Evolutionary conservation across 2,329 filamentous ascomycete genomes (phyloP), one percentile per base, ranked within the genome.

Genomic region (Leptographium procerum): DNA sequence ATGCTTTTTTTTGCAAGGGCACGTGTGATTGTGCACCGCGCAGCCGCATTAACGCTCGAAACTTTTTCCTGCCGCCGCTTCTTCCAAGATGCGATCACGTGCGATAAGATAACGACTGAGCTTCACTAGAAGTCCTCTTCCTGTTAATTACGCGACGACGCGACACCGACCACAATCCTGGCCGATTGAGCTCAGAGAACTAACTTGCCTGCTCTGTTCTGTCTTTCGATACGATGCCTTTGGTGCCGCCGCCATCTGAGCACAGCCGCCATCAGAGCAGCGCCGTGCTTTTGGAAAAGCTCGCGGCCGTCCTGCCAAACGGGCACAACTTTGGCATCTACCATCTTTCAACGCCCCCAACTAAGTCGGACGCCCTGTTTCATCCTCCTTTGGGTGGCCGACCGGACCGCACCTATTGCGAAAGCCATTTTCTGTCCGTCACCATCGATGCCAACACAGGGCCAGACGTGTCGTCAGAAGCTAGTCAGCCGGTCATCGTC

Each of bases 341-440:
- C 70, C 92, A 99, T 74, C 75, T 96, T 65, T 95, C 90, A 28
- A 95, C 91, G 6, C 87, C 88, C 16, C 89, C 92, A 6, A 86
- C 84, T 36, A 79, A 79, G 68, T 87, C 85, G 62, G 80, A 85
- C 10, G 81, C 92, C 19, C 82, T 99, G 50, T 96, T 87, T 73
- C 86, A 88, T 40, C 81, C 91, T 36, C 85, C 89, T 4, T 88
- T 89, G 5, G 83, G 85, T 59, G 76, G 82, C 63, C 80, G 81
- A 50, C 81, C 87, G 10, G 87, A 95, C 67, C 79, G 82, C 64
- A 99, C 94, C 0, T 92, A 86, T 65, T 87, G 89, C 73, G 90
- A 96, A 70, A 91, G 82, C 52, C 94, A 99, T 69, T 95, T 84
- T 62, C 73, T 84, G 8, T 73, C 78, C 45, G 67, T 83, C 26